Evolutionary conservation across 257 asterid genomes (phyloP).

Genomic region (Gardenia jasminoides): DNA sequence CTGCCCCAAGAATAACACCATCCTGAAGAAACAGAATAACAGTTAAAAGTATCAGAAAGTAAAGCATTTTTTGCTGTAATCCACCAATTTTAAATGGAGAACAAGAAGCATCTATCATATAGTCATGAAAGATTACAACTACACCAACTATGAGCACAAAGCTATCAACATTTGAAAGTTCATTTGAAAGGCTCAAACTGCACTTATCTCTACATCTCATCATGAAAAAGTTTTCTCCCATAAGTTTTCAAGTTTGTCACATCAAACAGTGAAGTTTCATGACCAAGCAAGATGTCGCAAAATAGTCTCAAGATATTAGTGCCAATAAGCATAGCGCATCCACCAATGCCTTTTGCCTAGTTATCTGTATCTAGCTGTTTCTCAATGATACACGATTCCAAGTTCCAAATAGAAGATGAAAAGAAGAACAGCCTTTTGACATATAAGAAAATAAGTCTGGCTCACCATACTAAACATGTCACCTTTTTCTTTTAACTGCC

Average conservation of each 20-base stretch:
- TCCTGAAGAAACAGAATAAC: slow-evolving; percentile 48
- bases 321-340: neutral
- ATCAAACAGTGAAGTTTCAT: neutral
- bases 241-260: neutral
- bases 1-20: slow-evolving; percentile 98
- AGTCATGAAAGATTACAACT: neutral
- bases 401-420: too few relatives aligned
- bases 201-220: neutral
- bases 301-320: neutral
- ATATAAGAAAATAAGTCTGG: too few relatives aligned
- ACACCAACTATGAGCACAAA: neutral
- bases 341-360: too few relatives aligned
- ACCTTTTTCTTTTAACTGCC: too few relatives aligned
- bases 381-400: neutral
- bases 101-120: neutral
- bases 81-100: neutral
- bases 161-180: too few relatives aligned
- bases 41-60: slow-evolving; percentile 12
- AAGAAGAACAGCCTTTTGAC: too few relatives aligned
- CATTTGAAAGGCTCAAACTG: neutral
- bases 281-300: neutral
- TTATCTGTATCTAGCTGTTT: neutral
- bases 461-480: too few relatives aligned
- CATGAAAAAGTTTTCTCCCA: neutral
- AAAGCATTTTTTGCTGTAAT: slow-evolving; percentile 4